Evolutionary conservation across 23 red algal species (phyloP), one percentile per base, ranked within the genome.

Genomic region (Agarophyton chilense): DNA sequence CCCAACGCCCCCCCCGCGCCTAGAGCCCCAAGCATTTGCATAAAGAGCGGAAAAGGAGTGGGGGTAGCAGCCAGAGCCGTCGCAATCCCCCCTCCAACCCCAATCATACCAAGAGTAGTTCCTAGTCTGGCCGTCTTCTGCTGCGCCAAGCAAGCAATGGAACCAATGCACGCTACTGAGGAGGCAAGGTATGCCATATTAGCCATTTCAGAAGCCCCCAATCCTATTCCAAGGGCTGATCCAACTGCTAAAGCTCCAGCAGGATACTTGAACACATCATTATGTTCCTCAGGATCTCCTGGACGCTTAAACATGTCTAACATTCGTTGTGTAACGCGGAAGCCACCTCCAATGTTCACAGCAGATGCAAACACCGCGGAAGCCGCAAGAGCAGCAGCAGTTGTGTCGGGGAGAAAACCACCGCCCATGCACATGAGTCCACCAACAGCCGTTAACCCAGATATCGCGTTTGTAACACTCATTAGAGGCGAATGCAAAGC

Each of bases 401-500:
- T 56, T 49, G 79, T 74, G 51, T 79, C 81, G 11, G 90, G 90
- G 41, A 93, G 34, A 40, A 93, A 66, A 31, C 90, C 90, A 31
- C 90, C 90, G 29, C 81, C 56, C 70, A 93, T 84, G 45, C 79
- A 86, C 65, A 83, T 71, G 32, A 93, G 79, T 42, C 78, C 90
- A 19, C 90, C 90, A 0, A 83, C 79, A 50, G 90, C 90, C 8
- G 90, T 85, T 16, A 93, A 80, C 2, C 90, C 90, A 56, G 90
- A 93, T 28, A 93, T 83, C 26, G 79, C 78, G 50, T 93, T 93
- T 24, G 90, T 93, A 25, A 84, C 90, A 74, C 79, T 84, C 90
- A 93, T 93, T 11, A 93, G 79, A 79, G 90, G 90, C 2, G 90
- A 93, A 77, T 93, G 90, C 68, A 93, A 65, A 57, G 90, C 90